Percentiles rank a stretch among this genome's conserved stretches.
Evolutionary conservation across 2,329 filamentous ascomycete genomes (phyloP).

Genomic region (Fusarium nodosum): DNA sequence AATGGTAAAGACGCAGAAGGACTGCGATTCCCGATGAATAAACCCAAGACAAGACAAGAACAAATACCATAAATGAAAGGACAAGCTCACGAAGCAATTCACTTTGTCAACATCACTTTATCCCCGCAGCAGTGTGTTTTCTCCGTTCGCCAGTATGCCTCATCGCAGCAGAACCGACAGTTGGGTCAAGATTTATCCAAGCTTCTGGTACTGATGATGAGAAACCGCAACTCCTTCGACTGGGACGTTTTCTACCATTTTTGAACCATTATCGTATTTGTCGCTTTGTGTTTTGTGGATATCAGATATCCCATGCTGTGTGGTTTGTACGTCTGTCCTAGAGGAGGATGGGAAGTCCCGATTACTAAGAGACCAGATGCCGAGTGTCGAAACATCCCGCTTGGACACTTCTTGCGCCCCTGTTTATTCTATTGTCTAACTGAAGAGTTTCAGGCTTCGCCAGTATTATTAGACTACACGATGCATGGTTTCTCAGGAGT

Average conservation of each 20-base stretch:
- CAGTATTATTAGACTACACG: no score
- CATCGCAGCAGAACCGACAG: background rate
- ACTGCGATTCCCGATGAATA: conserved; percentile 17
- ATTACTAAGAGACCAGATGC: background rate
- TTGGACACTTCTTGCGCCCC: background rate
- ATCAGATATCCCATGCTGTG: background rate
- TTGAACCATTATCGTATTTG: background rate
- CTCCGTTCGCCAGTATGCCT: background rate
- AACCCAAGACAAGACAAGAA: conserved; percentile 14
- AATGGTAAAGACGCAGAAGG: conserved; percentile 12
- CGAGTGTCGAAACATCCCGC: background rate
- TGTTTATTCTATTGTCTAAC: background rate
- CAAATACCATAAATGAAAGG: conserved; percentile 15
- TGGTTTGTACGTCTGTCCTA: background rate
- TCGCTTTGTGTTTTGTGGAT: background rate
- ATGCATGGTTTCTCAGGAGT: background rate
- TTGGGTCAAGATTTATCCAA: background rate
- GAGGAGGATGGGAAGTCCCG: background rate
- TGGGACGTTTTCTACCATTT: background rate
- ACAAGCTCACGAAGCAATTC: conserved; percentile 30
- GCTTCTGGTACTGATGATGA: background rate
- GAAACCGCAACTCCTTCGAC: background rate
- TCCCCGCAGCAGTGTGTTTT: background rate
- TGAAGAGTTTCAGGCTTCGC: background rate
- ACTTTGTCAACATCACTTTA: background rate